Evolutionary conservation across 1,284 basidiomycete genomes (phyloP).

Genomic region (Trametes pubescens): DNA sequence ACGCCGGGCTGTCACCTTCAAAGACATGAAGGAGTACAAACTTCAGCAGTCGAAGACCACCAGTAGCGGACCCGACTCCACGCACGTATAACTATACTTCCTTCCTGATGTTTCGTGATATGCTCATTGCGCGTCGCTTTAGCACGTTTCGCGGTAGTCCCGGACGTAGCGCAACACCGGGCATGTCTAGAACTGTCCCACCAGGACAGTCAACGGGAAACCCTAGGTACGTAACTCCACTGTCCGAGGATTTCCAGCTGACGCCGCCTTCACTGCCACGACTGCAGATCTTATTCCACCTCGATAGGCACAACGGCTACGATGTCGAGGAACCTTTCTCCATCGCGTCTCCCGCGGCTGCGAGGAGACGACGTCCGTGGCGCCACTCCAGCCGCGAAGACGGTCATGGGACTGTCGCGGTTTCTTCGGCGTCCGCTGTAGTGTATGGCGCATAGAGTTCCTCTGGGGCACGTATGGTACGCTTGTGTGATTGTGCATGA

Average conservation of each 20-base stretch:
- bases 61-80: not conserved
- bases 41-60: not conserved
- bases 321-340: not conserved
- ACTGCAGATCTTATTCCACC: not conserved
- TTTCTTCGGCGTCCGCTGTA: not conserved
- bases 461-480: too few species aligned
- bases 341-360: not conserved
- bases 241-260: not conserved
- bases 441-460: not conserved
- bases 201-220: not conserved
- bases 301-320: not conserved
- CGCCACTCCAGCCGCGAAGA: not conserved
- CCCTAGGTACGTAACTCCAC: not conserved
- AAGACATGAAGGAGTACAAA: constrained; percentile 2
- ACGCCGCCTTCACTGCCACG: not conserved
- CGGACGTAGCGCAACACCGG: not conserved
- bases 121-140: not conserved
- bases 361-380: not conserved
- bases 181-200: not conserved
- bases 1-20: not conserved
- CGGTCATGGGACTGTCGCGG: not conserved
- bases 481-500: too few species aligned
- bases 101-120: too few species aligned
- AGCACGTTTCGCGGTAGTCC: not conserved
- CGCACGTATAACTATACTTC: too few species aligned